Base-by-base conservation (phyloP, 177 flowering plant species). In the Vitis hybrid region DNA sequence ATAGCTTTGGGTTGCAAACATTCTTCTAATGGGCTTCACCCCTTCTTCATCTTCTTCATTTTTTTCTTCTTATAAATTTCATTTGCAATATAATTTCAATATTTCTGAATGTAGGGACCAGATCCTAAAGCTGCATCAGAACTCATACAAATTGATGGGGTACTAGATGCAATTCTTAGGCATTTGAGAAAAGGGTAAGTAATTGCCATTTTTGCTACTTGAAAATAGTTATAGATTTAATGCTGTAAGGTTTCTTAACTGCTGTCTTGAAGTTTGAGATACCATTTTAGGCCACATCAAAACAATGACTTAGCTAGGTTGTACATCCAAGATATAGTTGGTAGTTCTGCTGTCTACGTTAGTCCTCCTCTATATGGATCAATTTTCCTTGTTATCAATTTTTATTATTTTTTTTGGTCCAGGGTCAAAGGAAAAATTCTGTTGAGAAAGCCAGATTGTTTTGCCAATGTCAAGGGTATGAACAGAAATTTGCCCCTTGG, bases 121-220 rank as follows among this genome's bases (percentile, higher is more conserved):
- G 88, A 87, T 76, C 80, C 90, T 49, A 88, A 73, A 81, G 97
- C 97, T 79, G 92, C 97, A 33, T 82, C 87, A 52, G 93, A 90
- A 61, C 94, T 95, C 53, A 85, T 95, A 48, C 88, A 72, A 79
- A 81, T 87, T 64, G 89, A 87, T 73, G 98, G 99, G 33, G 90
- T 90, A 52, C 71, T 89, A 68, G 92, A 90, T 81, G 88, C 94
- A 68, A 82, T 95, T 67, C 63, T 88, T 73, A 87, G 87, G 53
- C 98, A 95, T 74, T 77, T 93, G 74, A 84, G 68, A 74, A 93
- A 79, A 81, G 86, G 83, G 98, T 93, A 75, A 86, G 97, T 77
- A 5, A 14, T 19, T 64, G 18, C 2, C 16, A 39, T 2, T 70
- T 62, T 22, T 11, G 2, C 56, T 7, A 31, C 10, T 53, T 19